A percentile compares a stretch with the other conserved stretches of the same genome.
These are phyloP conservation scores for Catharanthus roseus DNA, from an alignment of 257 asterid species.

Conservation along the genomic window DNA sequence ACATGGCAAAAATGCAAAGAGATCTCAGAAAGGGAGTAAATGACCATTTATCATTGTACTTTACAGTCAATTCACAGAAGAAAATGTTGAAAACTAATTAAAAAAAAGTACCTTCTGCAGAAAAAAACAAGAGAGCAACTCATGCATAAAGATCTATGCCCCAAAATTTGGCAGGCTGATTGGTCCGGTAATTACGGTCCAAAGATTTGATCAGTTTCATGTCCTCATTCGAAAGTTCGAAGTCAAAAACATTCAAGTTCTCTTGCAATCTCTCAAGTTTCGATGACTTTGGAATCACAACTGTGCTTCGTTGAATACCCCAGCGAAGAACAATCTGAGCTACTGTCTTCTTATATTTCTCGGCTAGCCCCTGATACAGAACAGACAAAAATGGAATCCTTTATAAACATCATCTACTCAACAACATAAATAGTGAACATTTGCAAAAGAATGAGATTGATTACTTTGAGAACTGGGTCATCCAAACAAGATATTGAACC, in stretches of 20 bases:
- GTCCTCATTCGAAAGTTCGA: conserved; percentile 40
- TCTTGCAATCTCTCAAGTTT: conserved; percentile 50
- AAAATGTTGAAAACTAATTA: neutral
- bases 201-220: conserved; percentile 38
- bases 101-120: neutral
- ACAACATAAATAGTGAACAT: neutral
- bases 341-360: conserved; percentile 44
- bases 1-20: neutral
- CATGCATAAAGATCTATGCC: conserved; percentile 47
- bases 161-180: conserved; percentile 59
- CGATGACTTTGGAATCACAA: conserved; percentile 56
- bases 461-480: conserved; percentile 49
- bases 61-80: neutral
- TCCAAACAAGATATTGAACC: conserved; percentile 68
- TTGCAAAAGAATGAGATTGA: neutral
- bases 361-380: conserved; percentile 41
- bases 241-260: conserved; percentile 37
- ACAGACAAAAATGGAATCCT: conserved; percentile 10
- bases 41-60: neutral
- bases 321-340: conserved; percentile 63
- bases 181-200: conserved; percentile 46
- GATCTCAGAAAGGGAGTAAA: neutral
- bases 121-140: neutral
- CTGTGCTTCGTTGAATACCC: conserved; percentile 50
- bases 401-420: neutral